Base-by-base conservation (phyloP, 192 early-diverging fungal species). In the Linnemannia exigua region DNA sequence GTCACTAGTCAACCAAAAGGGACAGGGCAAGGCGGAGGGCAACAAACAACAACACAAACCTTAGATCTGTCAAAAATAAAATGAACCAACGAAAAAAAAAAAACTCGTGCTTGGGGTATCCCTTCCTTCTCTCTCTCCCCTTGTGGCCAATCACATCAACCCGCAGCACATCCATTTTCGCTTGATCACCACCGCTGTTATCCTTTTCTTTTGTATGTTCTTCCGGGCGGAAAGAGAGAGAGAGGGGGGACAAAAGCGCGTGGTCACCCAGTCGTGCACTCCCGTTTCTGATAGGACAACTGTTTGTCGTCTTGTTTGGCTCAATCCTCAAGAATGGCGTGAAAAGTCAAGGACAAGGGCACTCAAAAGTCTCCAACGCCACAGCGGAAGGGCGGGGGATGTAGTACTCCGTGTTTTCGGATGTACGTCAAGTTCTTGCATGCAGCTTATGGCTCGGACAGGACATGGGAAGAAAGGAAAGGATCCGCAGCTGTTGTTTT, bases 81-180 rank as follows among this genome's bases (percentile, higher is more conserved):
- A 58, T 11, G 54, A 58, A 28, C 28, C 41, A 44, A 44, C 5
- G 41, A 44, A 44, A 15, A 61, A 20, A n/a, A 19, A 58, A 58
- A 9, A n/a, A 28, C 54, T 61, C 54, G 54, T 9, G 25, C 54
- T 28, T n/a, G 54, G 25, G 25, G 51, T 4, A 1, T 0, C 8
- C 54, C n/a, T 58, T 58, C n/a, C 58, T 25, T 12, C 28, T 31
- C 0, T 31, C 58, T 25, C 22, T 15, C 28, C 25, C 58, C 52
- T 11, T 22, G 22, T 61, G n/a, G 58, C 58, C 58, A 63, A 63
- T 63, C 28, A 63, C 3, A 63, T 63, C 11, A 31, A 15, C 28
- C 58, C 58, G 58, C 58, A 63, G 58, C 11, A 63, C 58, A 63
- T 63, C 58, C 58, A 31, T 25, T 63, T 63, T 63, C 58, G 3